Evolutionary conservation across 2,329 filamentous ascomycete genomes (phyloP).

Genomic region (Graphium sp.): DNA sequence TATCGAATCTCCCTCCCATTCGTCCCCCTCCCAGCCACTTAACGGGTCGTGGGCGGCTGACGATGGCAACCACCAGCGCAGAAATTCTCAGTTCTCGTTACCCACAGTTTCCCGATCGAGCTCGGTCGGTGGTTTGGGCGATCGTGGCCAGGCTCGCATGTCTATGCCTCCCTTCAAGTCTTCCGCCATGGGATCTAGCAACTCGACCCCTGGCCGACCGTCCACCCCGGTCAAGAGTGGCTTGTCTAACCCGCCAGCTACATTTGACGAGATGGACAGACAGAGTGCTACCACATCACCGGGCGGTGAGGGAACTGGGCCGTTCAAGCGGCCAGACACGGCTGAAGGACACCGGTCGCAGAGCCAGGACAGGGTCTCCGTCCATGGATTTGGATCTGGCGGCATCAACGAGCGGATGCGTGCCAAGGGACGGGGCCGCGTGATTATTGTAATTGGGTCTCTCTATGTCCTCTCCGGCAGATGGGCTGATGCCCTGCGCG

Average conservation of each 20-base stretch:
- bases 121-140: conserved; percentile 26
- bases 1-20: conserved; percentile 50
- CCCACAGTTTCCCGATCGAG: conserved; percentile 30
- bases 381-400: conserved; percentile 54
- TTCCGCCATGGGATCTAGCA: conserved; percentile 23
- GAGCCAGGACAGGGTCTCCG: conserved; percentile 40
- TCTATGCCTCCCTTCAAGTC: conserved; percentile 56
- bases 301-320: conserved; percentile 15
- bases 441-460: conserved; percentile 65
- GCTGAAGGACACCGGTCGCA: conserved; percentile 29
- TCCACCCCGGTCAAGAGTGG: conserved; percentile 29
- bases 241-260: conserved; percentile 24
- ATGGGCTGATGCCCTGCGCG: conserved; percentile 76
- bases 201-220: conserved; percentile 28
- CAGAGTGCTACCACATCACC: too few relatives aligned
- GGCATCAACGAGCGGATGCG: conserved; percentile 63
- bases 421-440: conserved; percentile 64
- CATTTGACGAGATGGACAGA: conserved; percentile 26
- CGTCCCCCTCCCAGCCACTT: conserved; percentile 11
- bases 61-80: conserved; percentile 22
- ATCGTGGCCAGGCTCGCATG: conserved; percentile 50
- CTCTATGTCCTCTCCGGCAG: conserved; percentile 79
- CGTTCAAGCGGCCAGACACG: conserved; percentile 18
- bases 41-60: conserved; percentile 25
- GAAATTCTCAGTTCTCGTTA: conserved; percentile 37